Evolutionary conservation across 2,329 filamentous ascomycete species (phyloP).

Genomic region (Hysterium pulicare): DNA sequence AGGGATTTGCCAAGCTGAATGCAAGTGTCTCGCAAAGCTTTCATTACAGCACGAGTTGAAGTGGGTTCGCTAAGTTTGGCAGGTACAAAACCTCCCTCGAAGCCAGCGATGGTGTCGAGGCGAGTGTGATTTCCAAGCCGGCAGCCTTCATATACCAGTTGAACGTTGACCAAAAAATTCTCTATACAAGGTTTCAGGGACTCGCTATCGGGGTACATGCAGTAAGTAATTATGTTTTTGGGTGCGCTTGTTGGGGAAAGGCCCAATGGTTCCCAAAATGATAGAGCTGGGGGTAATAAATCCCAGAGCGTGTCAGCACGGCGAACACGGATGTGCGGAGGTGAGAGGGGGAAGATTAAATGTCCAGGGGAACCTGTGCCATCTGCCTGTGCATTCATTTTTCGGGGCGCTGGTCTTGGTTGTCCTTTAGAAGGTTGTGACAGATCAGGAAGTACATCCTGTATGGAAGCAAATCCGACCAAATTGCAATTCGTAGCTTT

Average conservation of each 20-base stretch:
- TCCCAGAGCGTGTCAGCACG: constrained; percentile 68
- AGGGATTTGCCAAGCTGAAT: constrained; percentile 41
- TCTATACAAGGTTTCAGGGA: constrained; percentile 60
- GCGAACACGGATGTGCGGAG: constrained; percentile 70
- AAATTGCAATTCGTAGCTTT: constrained; percentile 31
- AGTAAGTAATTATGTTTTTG: constrained; percentile 70
- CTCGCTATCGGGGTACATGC: constrained; percentile 65
- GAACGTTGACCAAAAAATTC: constrained; percentile 65
- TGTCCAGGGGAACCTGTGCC: constrained; percentile 19
- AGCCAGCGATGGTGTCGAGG: constrained; percentile 37
- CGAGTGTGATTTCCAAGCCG: constrained; percentile 65
- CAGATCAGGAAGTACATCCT: constrained; percentile 44
- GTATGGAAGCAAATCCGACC: constrained; percentile 32
- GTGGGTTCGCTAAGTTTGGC: constrained; percentile 16
- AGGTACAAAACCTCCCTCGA: constrained; percentile 32
- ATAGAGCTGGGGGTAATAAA: constrained; percentile 68
- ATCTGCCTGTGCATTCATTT: constrained; percentile 20
- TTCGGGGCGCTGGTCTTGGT: constrained; percentile 29
- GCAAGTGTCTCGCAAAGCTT: constrained; percentile 32
- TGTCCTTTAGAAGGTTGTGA: constrained; percentile 32
- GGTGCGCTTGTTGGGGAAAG: constrained; percentile 66
- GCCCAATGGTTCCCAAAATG: constrained; percentile 79
- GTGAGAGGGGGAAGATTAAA: constrained; percentile 49
- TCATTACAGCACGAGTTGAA: constrained; percentile 24
- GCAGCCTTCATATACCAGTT: constrained; percentile 68